A percentile compares a stretch with the other conserved stretches of the same genome.
These are phyloP conservation scores for Eimeria maxima DNA, from an alignment of 169 alveolate species.

Conservation along the genomic window DNA sequence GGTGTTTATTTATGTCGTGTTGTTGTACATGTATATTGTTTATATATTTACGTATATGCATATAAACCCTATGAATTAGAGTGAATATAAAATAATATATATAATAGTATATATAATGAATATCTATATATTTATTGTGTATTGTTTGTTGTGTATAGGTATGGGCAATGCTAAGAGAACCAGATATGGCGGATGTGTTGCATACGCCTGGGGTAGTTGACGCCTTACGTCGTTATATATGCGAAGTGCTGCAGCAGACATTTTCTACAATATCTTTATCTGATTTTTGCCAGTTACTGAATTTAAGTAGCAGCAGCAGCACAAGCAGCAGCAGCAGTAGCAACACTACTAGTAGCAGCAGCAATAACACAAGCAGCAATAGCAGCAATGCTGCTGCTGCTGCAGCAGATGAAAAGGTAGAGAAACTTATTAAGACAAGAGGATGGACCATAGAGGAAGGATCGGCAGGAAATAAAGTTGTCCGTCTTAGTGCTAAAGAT, in stretches of 20 bases:
- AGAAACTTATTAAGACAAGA: conserved; percentile 1
- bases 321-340: too few relatives aligned
- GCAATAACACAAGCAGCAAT: too few relatives aligned
- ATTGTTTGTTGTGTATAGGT: neutral
- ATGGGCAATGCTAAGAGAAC: conserved; percentile 70
- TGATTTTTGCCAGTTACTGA: conserved; percentile 2
- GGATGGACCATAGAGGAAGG: conserved; percentile 72
- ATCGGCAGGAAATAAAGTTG: neutral
- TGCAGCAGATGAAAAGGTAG: conserved; percentile 57
- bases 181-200: conserved; percentile 64
- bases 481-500: conserved; percentile 2
- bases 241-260: conserved; percentile 78
- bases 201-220: conserved; percentile 69
- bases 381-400: neutral
- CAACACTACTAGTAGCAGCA: too few relatives aligned
- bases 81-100: too few relatives aligned
- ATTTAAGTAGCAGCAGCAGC: too few relatives aligned
- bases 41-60: too few relatives aligned
- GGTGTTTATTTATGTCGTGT: neutral
- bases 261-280: conserved; percentile 39
- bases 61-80: too few relatives aligned
- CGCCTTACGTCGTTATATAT: conserved; percentile 70
- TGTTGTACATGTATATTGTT: too few relatives aligned
- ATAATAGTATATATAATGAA: neutral
- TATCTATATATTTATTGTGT: neutral